phyloP scores from a whole-genome alignment of 805 yeast genomes.

The Sugiyamaella chiloensis region DNA sequence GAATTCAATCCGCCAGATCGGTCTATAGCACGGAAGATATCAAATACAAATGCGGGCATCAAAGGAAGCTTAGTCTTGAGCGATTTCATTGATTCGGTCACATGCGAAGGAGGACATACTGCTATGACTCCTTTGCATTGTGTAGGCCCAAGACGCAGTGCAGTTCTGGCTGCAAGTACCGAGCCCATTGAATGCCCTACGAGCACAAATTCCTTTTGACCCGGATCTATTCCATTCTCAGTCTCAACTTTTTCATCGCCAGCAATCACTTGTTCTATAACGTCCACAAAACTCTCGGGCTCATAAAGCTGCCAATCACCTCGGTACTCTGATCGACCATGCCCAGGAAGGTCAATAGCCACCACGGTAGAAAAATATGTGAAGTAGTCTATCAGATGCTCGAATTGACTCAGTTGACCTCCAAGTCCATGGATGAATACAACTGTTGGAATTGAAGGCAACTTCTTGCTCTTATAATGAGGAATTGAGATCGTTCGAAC shows the following conservation, averaged over 20 bases:
- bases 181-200: conserved; percentile 79
- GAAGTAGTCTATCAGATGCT: conserved; percentile 61
- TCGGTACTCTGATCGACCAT: conserved; percentile 48
- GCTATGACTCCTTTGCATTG: conserved; percentile 34
- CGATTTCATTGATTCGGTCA: conserved; percentile 17
- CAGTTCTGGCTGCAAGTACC: conserved; percentile 48
- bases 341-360: conserved; percentile 84
- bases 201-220: conserved; percentile 35
- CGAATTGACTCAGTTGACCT: conserved; percentile 85
- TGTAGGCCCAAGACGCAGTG: conserved; percentile 26
- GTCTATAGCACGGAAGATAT: conserved; percentile 55
- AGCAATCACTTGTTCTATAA: conserved; percentile 37
- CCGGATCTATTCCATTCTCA: conserved; percentile 22
- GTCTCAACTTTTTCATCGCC: conserved; percentile 27
- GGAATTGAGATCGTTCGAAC: conserved; percentile 27
- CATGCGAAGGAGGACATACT: conserved; percentile 35
- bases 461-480: conserved; percentile 27
- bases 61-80: conserved; percentile 24
- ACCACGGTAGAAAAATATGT: conserved; percentile 60
- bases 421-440: conserved; percentile 85
- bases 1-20: conserved; percentile 62
- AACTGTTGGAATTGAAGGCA: conserved; percentile 50
- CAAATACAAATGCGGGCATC: conserved; percentile 42
- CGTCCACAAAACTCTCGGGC: conserved; percentile 39
- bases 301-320: conserved; percentile 37